Base-by-base conservation (phyloP, 2,329 filamentous ascomycete genomes). In the Ceratocystis smalleyi region DNA sequence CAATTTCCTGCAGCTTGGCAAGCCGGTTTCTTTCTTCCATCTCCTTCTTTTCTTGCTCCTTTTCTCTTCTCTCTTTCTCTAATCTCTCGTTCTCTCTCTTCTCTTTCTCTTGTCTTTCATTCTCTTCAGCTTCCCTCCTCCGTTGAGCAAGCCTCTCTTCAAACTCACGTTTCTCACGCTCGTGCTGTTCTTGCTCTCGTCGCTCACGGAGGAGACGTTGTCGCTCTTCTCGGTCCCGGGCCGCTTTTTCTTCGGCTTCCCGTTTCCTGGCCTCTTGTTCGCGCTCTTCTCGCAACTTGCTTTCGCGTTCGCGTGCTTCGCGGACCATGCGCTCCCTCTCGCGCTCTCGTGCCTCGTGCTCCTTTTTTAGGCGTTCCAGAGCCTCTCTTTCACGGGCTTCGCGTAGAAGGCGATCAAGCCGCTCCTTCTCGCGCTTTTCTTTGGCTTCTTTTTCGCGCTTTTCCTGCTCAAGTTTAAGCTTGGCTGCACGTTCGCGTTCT, bases 301-400 rank as follows among this genome's bases (percentile, higher is more conserved):
- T 61, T 47, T 66, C 64, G 4, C 64, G 61, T 22, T 59, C 64
- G 6, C 64, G 61, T 45, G 64, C 64, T 32, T 62, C 61, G 32
- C 43, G 43, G 30, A 66, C 55, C 54, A 66, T 60, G 27, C 60
- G 64, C n/a, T 59, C 61, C 63, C 64, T 32, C 32, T 91, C 79
- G 91, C 92, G 69, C 87, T 87, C 88, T 71, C 43, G 43, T 12
- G 55, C 61, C 22, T 66, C 43, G 5, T n/a, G 17, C 61, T 71
- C 64, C 55, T 66, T 66, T 7, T 60, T 63, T 30, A 63, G 43
- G 22, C 59, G 57, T 19, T 66, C 64, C 8, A 66, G 43, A 1
- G 64, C 55, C 32, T 65, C 63, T 15, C 67, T 22, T 24, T 30
- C n/a, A 32, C 22, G 60, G 43, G 61, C 61, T 45, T 63, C 59